Base-by-base conservation (phyloP, 2,329 filamentous ascomycete genomes). In the Fusarium papillatum region DNA sequence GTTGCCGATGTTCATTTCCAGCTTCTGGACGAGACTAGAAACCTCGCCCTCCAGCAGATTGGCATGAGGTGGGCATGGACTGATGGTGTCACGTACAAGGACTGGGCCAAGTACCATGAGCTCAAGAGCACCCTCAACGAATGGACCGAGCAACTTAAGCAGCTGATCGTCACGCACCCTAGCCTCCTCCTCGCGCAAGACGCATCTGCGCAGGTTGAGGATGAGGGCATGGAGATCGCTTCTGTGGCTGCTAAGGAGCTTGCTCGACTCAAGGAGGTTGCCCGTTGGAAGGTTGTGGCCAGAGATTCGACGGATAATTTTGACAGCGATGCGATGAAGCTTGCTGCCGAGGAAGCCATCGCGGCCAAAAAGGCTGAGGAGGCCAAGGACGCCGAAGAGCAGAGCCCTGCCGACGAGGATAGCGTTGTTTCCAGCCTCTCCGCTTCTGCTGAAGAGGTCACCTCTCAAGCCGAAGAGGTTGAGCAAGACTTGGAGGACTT, bases 31-130 rank as follows among this genome's bases (percentile, higher is more conserved):
- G 91, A 92, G 80, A 96, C 97, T 71, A 92, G 95, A 50, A 94
- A 96, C 79, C 88, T 98, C 41, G 95, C 95, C 8, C 89, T 98
- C 39, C 95, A 98, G 82, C 95, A 97, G 82, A 95, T 98, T 66
- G 96, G 96, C 68, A 96, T 97, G 92, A 91, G 91, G 81, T 99
- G 97, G 96, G 95, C 96, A 16, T 98, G 95, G 93, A 97, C 95
- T 86, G 95, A 98, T 69, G 95, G 95, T 38, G 91, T 99, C 72
- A 98, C 96, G 2, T 98, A 99, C 88, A 96, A 97, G 83, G 95
- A 99, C 83, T 99, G 97, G 97, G 92, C 93, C 71, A 97, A 96
- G 83, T 99, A 98, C 81, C 95, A 98, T 83, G 92, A 94, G 71
- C 88, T 99, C 69, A 97, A 95, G 86, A 91, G 90, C 66, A 93